These are phyloP conservation scores for Rhizopus sp. DNA, from an alignment of 371 early-diverging fungal genomes.

Conservation along the genomic window DNA sequence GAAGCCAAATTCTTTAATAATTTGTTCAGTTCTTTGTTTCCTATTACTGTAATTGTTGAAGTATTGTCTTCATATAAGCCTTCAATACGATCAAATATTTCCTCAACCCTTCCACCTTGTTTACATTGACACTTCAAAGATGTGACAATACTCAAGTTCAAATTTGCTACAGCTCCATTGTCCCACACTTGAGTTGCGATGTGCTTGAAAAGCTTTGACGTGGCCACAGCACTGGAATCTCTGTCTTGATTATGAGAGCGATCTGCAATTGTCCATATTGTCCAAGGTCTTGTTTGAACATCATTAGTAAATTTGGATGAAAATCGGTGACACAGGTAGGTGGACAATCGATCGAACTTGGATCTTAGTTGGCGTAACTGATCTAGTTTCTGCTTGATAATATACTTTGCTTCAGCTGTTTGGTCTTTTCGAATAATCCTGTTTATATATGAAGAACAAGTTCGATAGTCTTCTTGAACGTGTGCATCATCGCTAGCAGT, in stretches of 20 bases:
- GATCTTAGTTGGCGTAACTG: slow-evolving; percentile 15
- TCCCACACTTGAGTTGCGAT: slow-evolving; percentile 17
- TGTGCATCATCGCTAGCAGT: too few species aligned
- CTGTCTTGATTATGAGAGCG: slow-evolving; percentile 13
- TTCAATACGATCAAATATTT: slow-evolving; percentile 12
- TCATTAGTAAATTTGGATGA: slow-evolving; percentile 18
- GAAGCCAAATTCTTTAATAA: slow-evolving; percentile 6
- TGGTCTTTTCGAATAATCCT: too few species aligned
- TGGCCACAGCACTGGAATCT: slow-evolving; percentile 9
- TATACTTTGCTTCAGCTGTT: too few species aligned
- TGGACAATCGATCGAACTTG: slow-evolving; percentile 12
- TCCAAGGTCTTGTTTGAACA: slow-evolving; percentile 12
- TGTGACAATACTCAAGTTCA: slow-evolving; percentile 6
- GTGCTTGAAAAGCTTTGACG: slow-evolving; percentile 14
- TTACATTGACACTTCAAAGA: slow-evolving; percentile 14
- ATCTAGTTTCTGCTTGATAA: neutral
- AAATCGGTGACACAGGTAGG: slow-evolving; percentile 18
- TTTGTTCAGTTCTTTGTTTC: slow-evolving; percentile 10
- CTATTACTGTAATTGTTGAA: slow-evolving; percentile 10
- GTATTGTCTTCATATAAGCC: slow-evolving; percentile 13
- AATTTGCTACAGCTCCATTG: slow-evolving; percentile 14
- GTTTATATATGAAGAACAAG: too few species aligned
- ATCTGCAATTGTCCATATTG: slow-evolving; percentile 14
- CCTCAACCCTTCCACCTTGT: slow-evolving; percentile 11
- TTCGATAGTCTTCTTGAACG: too few species aligned